Conservation (phyloP, 2,329 filamentous ascomycete species). For the Exophiala sp. region DNA sequence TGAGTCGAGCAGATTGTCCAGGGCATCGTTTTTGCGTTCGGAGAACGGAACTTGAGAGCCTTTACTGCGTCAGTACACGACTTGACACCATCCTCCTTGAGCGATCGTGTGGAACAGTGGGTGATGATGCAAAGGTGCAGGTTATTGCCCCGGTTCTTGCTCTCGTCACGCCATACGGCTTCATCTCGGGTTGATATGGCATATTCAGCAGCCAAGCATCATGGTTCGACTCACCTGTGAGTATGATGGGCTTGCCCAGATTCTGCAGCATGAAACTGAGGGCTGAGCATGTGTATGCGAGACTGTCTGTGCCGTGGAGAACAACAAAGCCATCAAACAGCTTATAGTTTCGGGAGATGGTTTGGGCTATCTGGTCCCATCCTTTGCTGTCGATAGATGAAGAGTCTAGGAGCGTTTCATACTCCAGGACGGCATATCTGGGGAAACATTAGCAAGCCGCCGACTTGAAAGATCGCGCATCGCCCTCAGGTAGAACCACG, state of each 20-base stretch:
- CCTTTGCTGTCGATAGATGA: slow-evolving; percentile 81
- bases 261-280: slow-evolving; percentile 91
- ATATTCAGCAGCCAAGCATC: no score
- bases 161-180: no score
- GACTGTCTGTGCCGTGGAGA: slow-evolving; percentile 82
- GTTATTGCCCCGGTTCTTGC: no score
- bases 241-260: slow-evolving; percentile 81
- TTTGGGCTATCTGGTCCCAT: slow-evolving; percentile 75
- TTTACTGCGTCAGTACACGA: background rate
- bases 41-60: slow-evolving; percentile 81
- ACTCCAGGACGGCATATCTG: slow-evolving; percentile 72
- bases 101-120: background rate
- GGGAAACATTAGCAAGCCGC: slow-evolving; percentile 3
- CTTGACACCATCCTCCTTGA: background rate
- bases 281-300: slow-evolving; percentile 83
- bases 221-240: slow-evolving; percentile 51
- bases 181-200: no score
- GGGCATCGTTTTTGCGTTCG: slow-evolving; percentile 81
- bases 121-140: no score
- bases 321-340: slow-evolving; percentile 88
- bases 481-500: no score
- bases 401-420: slow-evolving; percentile 76
- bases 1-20: slow-evolving; percentile 78
- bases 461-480: background rate
- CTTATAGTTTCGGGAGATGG: slow-evolving; percentile 78